These are phyloP conservation scores for Sporothrix brunneoviolacea DNA, from an alignment of 2,329 filamentous ascomycete species.

Conservation along the genomic window DNA sequence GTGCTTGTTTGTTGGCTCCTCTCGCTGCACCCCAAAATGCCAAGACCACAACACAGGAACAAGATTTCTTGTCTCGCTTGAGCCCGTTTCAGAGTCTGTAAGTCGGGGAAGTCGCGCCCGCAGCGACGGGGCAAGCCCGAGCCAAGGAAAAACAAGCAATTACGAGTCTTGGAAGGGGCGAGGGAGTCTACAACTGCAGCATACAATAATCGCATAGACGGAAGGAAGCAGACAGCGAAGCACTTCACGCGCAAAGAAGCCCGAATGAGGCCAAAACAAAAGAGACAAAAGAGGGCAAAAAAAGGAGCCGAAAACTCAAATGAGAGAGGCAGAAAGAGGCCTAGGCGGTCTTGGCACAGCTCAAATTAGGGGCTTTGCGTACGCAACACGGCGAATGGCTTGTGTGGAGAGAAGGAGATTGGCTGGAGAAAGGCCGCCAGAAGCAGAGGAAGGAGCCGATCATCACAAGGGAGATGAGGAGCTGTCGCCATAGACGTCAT, in stretches of 20 bases:
- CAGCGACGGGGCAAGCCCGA: constrained; percentile 1
- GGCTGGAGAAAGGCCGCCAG: too few relatives aligned
- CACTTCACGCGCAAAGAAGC: neutral
- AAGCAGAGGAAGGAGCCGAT: too few relatives aligned
- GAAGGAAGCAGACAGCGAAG: neutral
- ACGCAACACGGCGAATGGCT: neutral
- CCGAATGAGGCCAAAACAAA: neutral
- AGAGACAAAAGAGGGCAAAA: neutral
- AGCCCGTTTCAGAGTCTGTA: constrained; percentile 1
- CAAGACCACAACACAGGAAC: constrained; percentile 5
- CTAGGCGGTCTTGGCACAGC: constrained; percentile 1
- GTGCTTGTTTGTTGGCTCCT: neutral
- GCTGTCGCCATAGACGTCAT: too few relatives aligned
- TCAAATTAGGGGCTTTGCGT: too few relatives aligned
- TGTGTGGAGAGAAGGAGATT: neutral
- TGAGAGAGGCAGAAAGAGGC: neutral
- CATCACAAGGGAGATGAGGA: too few relatives aligned
- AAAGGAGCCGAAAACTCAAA: neutral
- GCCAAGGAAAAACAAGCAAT: constrained; percentile 10
- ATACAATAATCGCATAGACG: neutral
- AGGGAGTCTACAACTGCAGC: neutral
- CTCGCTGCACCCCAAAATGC: constrained; percentile 4
- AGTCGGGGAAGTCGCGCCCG: neutral
- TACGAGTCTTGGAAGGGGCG: constrained; percentile 7
- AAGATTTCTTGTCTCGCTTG: constrained; percentile 3